phyloP scores from a whole-genome alignment of 1,139 yeast genomes.

The Debaryomyces singareniensis region DNA sequence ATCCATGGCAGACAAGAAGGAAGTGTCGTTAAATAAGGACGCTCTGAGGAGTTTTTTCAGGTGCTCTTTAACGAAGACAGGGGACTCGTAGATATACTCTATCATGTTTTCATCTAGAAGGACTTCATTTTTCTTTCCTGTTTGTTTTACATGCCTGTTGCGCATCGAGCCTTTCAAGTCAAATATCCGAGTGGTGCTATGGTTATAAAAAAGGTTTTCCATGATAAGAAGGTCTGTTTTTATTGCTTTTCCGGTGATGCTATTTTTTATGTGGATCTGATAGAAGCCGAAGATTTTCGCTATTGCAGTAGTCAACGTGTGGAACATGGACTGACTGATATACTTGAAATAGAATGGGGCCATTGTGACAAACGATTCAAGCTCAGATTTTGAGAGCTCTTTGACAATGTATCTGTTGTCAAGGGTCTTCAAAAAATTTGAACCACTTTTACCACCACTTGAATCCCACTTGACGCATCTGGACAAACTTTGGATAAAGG shows the following conservation, averaged over 20 bases:
- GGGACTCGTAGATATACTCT: conserved; percentile 93
- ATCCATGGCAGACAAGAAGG: conserved; percentile 93
- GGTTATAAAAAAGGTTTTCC: conserved; percentile 90
- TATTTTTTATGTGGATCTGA: conserved; percentile 82
- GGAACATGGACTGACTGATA: conserved; percentile 91
- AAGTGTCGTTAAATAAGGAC: conserved; percentile 89
- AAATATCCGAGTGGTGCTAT: conserved; percentile 78
- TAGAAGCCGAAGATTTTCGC: conserved; percentile 95
- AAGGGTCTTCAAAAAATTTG: conserved; percentile 84
- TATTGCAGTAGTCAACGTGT: conserved; percentile 87
- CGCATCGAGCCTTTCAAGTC: conserved; percentile 98
- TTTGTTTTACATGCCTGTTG: conserved; percentile 92
- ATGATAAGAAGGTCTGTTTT: conserved; percentile 89
- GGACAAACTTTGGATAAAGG: conserved; percentile 81
- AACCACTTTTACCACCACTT: conserved; percentile 94
- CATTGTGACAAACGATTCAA: conserved; percentile 89
- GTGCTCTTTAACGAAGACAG: conserved; percentile 88
- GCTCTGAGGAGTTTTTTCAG: conserved; percentile 82
- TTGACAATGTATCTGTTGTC: conserved; percentile 89
- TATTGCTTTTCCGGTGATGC: conserved; percentile 66
- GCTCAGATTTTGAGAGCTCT: conserved; percentile 80
- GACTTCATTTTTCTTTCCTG: conserved; percentile 94
- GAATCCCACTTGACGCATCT: conserved; percentile 95
- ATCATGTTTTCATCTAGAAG: conserved; percentile 96
- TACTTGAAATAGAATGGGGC: conserved; percentile 97